A percentile compares a stretch with the other conserved stretches of the same genome.
Conservation (phyloP, 1,139 yeast genomes). For the Sugiyamaella novakii region DNA sequence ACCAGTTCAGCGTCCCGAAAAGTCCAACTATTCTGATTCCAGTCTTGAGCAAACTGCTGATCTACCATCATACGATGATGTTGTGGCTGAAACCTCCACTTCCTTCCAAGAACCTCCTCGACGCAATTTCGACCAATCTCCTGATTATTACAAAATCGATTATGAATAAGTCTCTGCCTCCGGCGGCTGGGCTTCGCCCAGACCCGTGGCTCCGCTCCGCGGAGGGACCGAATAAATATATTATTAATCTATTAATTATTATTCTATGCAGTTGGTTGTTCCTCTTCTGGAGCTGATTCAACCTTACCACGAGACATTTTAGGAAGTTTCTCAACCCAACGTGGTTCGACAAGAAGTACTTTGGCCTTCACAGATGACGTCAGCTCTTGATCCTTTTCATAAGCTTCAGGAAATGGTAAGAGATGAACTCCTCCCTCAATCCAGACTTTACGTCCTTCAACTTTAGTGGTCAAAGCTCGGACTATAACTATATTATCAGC, state of each 20-base stretch:
- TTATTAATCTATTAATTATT: conserved; percentile 2
- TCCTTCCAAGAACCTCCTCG: conserved; percentile 14
- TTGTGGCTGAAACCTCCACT: conserved; percentile 18
- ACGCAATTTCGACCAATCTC: conserved; percentile 31
- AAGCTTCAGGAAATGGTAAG: conserved; percentile 26
- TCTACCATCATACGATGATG: conserved; percentile 31
- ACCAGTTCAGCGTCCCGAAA: conserved; percentile 3
- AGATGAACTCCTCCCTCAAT: conserved; percentile 55
- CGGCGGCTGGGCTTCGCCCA: conserved; percentile 4
- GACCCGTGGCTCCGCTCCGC: background rate
- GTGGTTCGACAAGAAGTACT: conserved; percentile 40
- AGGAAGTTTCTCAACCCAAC: conserved; percentile 37
- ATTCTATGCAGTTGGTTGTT: conserved; percentile 11
- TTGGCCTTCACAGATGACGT: conserved; percentile 38
- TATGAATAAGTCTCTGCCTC: conserved; percentile 23
- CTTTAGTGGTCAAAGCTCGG: conserved; percentile 64
- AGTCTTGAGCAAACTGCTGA: conserved; percentile 15
- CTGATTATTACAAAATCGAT: conserved; percentile 31
- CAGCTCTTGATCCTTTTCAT: conserved; percentile 25
- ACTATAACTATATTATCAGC: conserved; percentile 69
- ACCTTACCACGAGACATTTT: conserved; percentile 12
- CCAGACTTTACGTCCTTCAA: conserved; percentile 78
- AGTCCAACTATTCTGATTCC: conserved; percentile 1
- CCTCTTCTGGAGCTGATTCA: conserved; percentile 6
- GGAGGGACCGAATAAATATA: background rate